Evolutionary conservation across 352 stramenopile species (phyloP), one percentile per base, ranked within the genome.

Genomic region (Phytophthora sojae): DNA sequence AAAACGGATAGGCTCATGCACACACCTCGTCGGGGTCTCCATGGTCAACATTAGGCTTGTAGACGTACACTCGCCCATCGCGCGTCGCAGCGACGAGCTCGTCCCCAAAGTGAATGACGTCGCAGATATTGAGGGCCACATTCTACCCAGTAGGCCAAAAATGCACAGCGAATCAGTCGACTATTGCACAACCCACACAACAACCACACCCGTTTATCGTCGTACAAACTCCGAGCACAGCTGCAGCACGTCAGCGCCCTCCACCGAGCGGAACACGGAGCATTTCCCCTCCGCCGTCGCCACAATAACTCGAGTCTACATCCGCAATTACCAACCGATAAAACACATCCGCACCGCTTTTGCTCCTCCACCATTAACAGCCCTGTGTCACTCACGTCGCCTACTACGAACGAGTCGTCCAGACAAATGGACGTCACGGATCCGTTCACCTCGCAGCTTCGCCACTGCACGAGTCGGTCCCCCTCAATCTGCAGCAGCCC

Each of bases 381-480:
- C 42, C 12, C 6, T 25, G 19, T 23, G 35, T 17, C 35, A 79
- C 82, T 59, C 60, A 91, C 81, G 7, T 87, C 76, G 49, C 75
- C 79, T 26, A 21, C 79, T 26, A 21, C 21, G 35, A 69, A 57
- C 29, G 68, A 71, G 29, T 68, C 44, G 51, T 93, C 83, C 32
- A 90, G 66, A 62, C 80, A 92, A 45, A 95, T 88, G 67, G 88
- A 73, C 6, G 78, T 90, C 54, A 96, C 82, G 26, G 82, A 91
- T 67, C 88, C 86, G 68, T 94, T 81, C 23, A 96, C 80, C 0
- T 73, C 63, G 57, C 79, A 87, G 44, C 79, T 76, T 35, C 80
- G 81, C 81, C 83, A 92, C 55, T 85, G 85, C 55, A 77, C 71
- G 5, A 94, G 61, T 14, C 70, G 73, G 30, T 87, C 80, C 6